Evolutionary conservation across 202 grass and related monocot species (phyloP).

Genomic region (Saccharum hybrid): DNA sequence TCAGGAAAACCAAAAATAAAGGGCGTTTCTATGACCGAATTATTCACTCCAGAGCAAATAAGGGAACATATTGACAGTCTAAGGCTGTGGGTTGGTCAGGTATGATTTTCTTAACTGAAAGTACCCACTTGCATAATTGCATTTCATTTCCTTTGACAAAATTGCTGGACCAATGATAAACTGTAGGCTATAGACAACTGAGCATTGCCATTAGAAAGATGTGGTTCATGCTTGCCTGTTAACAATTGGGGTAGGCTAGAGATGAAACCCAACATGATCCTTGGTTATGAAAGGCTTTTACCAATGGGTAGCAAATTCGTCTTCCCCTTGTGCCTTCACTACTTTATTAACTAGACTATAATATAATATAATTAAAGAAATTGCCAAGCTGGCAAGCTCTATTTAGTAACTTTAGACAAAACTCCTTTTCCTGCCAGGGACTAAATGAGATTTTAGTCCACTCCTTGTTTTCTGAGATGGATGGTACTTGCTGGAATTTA

Average conservation of each 20-base stretch:
- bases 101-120: constrained; percentile 45
- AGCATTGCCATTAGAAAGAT: constrained; percentile 21
- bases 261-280: constrained; percentile 6
- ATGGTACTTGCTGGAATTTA: not conserved
- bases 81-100: constrained; percentile 97
- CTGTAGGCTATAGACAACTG: constrained; percentile 10
- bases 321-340: not conserved
- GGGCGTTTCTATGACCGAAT: constrained; percentile 93
- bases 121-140: constrained; percentile 17
- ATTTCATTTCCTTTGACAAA: constrained; percentile 19
- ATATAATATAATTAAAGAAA: constrained; percentile 14
- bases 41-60: constrained; percentile 97
- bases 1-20: constrained; percentile 98
- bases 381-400: not conserved
- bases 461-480: not conserved
- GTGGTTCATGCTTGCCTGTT: constrained; percentile 33
- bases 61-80: constrained; percentile 81
- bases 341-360: not conserved
- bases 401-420: constrained; percentile 16
- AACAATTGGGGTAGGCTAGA: not conserved
- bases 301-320: not conserved
- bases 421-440: not conserved
- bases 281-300: constrained; percentile 22
- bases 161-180: constrained; percentile 35
- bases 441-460: not conserved